Evolutionary conservation across 305 asterid species (phyloP).

Genomic region (Euphrasia arctica): DNA sequence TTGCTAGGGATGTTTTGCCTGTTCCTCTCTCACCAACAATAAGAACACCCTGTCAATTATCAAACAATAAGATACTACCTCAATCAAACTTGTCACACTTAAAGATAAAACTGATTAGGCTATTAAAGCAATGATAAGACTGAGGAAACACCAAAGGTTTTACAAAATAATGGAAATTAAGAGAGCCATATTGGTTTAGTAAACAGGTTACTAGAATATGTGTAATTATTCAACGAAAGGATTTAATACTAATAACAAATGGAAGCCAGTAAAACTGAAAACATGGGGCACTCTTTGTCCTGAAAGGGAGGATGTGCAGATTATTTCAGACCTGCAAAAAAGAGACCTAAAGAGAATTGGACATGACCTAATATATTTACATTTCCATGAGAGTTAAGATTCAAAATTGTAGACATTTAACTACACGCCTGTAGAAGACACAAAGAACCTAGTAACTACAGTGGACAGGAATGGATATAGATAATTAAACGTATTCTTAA

Average conservation of each 20-base stretch:
- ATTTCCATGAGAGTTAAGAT: not conserved
- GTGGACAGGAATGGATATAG: constrained; percentile 8
- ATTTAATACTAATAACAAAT: not conserved
- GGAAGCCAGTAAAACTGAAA: not conserved
- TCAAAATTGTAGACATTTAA: not conserved
- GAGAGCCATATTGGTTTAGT: not conserved
- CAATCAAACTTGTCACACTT: constrained; percentile 4
- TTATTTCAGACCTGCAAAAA: not conserved
- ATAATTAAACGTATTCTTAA: constrained; percentile 2
- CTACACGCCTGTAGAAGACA: not conserved
- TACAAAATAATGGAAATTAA: constrained; percentile 10
- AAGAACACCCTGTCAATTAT: constrained; percentile 80
- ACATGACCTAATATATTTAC: not conserved
- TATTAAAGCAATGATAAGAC: constrained; percentile 9
- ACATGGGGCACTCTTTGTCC: not conserved
- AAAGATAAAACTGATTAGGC: constrained; percentile 3
- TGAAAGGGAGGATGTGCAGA: not conserved
- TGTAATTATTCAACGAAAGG: not conserved
- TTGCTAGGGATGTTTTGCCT: constrained; percentile 89
- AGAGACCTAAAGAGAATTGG: not conserved
- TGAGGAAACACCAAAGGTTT: not conserved
- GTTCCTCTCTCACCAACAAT: constrained; percentile 99
- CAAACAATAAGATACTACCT: constrained; percentile 16
- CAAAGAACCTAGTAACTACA: constrained; percentile 9
- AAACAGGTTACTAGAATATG: constrained; percentile 1